A percentile compares a stretch with the other conserved stretches of the same genome.
These are phyloP conservation scores for Ophiosphaerella herpotricha DNA, from an alignment of 2,329 filamentous ascomycete genomes.

Conservation along the genomic window DNA sequence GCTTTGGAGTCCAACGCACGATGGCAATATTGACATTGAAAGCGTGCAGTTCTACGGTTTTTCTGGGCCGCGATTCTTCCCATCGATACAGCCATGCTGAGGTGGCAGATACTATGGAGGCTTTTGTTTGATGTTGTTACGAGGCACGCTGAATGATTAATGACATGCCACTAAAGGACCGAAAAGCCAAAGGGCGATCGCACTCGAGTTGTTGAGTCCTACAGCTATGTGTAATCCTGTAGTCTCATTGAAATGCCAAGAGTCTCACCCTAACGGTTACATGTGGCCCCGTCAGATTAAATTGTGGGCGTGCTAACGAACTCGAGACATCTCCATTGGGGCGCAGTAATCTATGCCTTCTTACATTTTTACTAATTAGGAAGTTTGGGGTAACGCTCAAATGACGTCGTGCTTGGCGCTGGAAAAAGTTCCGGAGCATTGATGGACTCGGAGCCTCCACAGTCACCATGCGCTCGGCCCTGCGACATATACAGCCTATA, in stretches of 20 bases:
- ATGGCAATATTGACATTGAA: constrained; percentile 86
- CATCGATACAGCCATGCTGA: constrained; percentile 60
- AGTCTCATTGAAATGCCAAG: too few relatives aligned
- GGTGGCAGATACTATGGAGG: not conserved
- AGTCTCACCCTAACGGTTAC: too few relatives aligned
- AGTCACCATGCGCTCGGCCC: constrained; percentile 22
- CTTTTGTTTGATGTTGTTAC: not conserved
- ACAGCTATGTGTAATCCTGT: too few relatives aligned
- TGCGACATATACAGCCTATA: constrained; percentile 15
- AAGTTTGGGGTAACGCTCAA: not conserved
- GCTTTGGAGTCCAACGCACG: constrained; percentile 79
- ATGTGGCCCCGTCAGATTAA: too few relatives aligned
- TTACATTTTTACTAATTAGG: not conserved
- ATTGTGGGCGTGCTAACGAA: too few relatives aligned
- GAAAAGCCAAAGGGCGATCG: too few relatives aligned
- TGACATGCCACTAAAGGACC: not conserved
- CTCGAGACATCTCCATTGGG: not conserved
- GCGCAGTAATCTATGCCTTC: not conserved
- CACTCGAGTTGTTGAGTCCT: too few relatives aligned
- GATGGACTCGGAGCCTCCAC: constrained; percentile 12
- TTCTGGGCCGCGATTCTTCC: constrained; percentile 84
- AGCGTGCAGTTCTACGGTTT: constrained; percentile 82
- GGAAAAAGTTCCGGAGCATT: constrained; percentile 12
- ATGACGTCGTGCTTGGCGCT: constrained; percentile 18
- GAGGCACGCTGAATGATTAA: not conserved